Percentiles rank a stretch among this genome's conserved stretches.
These are phyloP conservation scores for Penicillium sclerotiorum DNA, from an alignment of 2,329 filamentous ascomycete species.

Conservation along the genomic window DNA sequence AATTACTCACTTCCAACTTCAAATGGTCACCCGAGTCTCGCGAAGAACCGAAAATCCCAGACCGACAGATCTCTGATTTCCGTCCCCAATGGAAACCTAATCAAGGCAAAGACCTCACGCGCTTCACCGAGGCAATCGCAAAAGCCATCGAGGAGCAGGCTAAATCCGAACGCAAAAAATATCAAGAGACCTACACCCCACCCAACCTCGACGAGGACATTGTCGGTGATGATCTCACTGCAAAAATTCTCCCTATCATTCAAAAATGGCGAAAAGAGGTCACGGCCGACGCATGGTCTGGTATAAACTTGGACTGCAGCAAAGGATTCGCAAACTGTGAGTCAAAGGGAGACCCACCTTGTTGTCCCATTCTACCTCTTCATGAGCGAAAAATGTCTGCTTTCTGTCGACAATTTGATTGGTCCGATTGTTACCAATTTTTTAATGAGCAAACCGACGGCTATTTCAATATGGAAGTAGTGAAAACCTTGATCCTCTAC, in stretches of 20 bases:
- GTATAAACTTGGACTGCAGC: background rate
- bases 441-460: slow-evolving; percentile 6
- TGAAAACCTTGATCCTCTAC: slow-evolving; percentile 11
- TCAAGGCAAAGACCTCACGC: slow-evolving; percentile 10
- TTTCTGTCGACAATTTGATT: slow-evolving; percentile 14
- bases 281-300: background rate
- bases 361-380: slow-evolving; percentile 1
- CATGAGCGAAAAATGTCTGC: slow-evolving; percentile 18
- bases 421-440: slow-evolving; percentile 19
- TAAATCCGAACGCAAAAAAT: slow-evolving; percentile 11
- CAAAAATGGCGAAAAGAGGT: slow-evolving; percentile 8
- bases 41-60: no score
- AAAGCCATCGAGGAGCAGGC: slow-evolving; percentile 11
- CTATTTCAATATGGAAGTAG: slow-evolving; percentile 8
- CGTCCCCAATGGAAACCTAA: slow-evolving; percentile 9
- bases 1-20: slow-evolving; percentile 8
- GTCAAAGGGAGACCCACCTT: background rate
- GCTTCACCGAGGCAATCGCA: slow-evolving; percentile 14
- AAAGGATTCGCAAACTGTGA: background rate
- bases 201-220: slow-evolving; percentile 7
- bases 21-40: background rate
- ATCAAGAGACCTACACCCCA: slow-evolving; percentile 2
- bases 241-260: slow-evolving; percentile 8
- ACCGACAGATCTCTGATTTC: slow-evolving; percentile 1
- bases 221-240: slow-evolving; percentile 6